Evolutionary conservation across 2,329 filamentous ascomycete genomes (phyloP), one percentile per base, ranked within the genome.

Genomic region (Diaporthe vexans): DNA sequence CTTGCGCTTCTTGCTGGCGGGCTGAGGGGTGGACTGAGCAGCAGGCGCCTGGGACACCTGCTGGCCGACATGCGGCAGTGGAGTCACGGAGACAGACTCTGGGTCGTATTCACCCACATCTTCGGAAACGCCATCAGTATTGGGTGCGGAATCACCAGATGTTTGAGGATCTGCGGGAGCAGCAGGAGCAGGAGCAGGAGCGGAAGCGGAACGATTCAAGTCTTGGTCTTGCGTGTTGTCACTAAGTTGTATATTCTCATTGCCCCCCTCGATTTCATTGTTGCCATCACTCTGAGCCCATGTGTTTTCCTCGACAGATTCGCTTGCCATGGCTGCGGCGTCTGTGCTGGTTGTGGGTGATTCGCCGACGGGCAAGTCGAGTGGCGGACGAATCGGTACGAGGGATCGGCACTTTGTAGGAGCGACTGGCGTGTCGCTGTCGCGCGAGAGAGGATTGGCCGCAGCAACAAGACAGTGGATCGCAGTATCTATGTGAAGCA

Each of bases 21-120:
- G 48, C 57, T 73, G 63, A 54, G 74, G 61, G 65, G 69, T 51
- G 73, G 82, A 85, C 76, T 83, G 84, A 77, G 81, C 81, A 73
- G 80, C 81, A 56, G 80, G 82, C 37, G 54, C 56, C 68, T 57
- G 61, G 54, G 72, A 70, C 15, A 46, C 56, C 68, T 74, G 68
- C 54, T 76, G 54, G 43, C 48, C 61, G 33, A 56, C 59, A 17
- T 67, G 68, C 29, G 68, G 74, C 61, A 76, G 54, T 35, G 69
- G 72, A 37, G 80, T 78, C 67, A 87, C 82, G 71, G 85, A 84
- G 79, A 90, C 84, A 73, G 88, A 89, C 79, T 89, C 88, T 74
- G 89, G 88, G 77, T 90, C 88, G 84, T 91, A 91, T 78, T 90
- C 89, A 77, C 84, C 88, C 75, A 85, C 86, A 81, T 89, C 88